Conservation (phyloP, 768 basidiomycete species). For the Porphyrellus cyaneotinctus region DNA sequence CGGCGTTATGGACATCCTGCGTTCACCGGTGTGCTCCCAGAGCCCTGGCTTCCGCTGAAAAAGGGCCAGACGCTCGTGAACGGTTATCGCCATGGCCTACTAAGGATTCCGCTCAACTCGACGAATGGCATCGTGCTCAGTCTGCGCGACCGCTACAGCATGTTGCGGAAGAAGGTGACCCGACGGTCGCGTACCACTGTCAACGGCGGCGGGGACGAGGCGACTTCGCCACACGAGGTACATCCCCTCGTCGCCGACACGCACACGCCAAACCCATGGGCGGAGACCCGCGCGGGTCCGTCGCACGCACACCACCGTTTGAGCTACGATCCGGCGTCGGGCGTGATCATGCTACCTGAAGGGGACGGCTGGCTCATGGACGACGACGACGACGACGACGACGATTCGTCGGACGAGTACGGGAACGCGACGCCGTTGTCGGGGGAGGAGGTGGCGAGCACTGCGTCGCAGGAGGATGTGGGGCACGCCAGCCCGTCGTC, state of each 20-base stretch:
- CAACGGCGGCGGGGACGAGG: slow-evolving; percentile 6
- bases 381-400: slow-evolving; percentile 49
- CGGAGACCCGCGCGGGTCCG: slow-evolving; percentile 34
- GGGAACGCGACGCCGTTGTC: slow-evolving; percentile 29
- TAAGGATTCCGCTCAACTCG: slow-evolving; percentile 37
- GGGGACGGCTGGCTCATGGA: slow-evolving; percentile 63
- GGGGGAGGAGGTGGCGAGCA: slow-evolving; percentile 17
- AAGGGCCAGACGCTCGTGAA: slow-evolving; percentile 76
- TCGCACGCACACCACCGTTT: slow-evolving; percentile 41
- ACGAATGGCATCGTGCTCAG: slow-evolving; percentile 77
- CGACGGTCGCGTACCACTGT: slow-evolving; percentile 7
- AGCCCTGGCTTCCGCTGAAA: slow-evolving; percentile 92
- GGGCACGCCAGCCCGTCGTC: slow-evolving; percentile 11
- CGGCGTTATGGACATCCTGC: slow-evolving; percentile 94
- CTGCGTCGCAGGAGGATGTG: slow-evolving; percentile 25
- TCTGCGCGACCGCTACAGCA: slow-evolving; percentile 66
- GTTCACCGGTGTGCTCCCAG: slow-evolving; percentile 86
- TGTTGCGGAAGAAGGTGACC: slow-evolving; percentile 37
- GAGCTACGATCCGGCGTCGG: slow-evolving; percentile 82
- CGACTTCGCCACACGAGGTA: slow-evolving; percentile 7
- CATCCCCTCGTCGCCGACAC: slow-evolving; percentile 26
- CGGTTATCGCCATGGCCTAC: slow-evolving; percentile 31
- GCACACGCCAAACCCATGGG: slow-evolving; percentile 55
- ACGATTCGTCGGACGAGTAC: slow-evolving; percentile 42
- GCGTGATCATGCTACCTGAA: slow-evolving; percentile 86